phyloP scores from a whole-genome alignment of 163 green algal genomes.

The Chlamydomonas reinhardtii region DNA sequence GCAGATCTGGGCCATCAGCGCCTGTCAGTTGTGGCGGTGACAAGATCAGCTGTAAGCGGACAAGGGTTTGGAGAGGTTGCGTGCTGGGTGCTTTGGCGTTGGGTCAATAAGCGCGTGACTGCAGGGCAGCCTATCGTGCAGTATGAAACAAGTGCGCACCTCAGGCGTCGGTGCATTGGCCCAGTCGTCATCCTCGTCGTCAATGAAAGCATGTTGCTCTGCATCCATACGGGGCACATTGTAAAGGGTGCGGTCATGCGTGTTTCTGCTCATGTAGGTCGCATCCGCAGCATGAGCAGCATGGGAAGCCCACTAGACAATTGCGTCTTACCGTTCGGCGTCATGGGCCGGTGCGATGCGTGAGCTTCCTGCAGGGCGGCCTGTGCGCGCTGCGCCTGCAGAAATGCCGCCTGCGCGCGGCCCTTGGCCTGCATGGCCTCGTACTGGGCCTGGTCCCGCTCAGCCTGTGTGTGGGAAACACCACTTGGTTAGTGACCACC shows the following conservation, averaged over 20 bases:
- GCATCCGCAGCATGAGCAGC: too few species aligned
- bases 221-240: neutral
- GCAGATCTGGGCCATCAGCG: constrained; percentile 69
- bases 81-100: too few species aligned
- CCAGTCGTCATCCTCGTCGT: constrained; percentile 33
- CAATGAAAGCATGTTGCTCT: neutral
- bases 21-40: constrained; percentile 16
- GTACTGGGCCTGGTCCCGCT: constrained; percentile 30
- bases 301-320: too few species aligned
- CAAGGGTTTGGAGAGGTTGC: neutral
- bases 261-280: too few species aligned
- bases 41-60: too few species aligned
- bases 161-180: neutral
- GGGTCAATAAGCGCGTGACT: too few species aligned
- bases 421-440: neutral
- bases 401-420: neutral
- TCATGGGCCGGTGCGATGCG: too few species aligned
- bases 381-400: constrained; percentile 7
- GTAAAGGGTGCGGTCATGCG: too few species aligned
- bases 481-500: too few species aligned
- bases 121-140: too few species aligned
- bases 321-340: too few species aligned
- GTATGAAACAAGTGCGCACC: neutral
- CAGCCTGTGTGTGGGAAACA: neutral
- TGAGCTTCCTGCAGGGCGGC: neutral